Percentiles rank a stretch among this genome's conserved stretches.
Evolutionary conservation across 257 asterid genomes (phyloP).

Genomic region (Rubia yunnanensis): DNA sequence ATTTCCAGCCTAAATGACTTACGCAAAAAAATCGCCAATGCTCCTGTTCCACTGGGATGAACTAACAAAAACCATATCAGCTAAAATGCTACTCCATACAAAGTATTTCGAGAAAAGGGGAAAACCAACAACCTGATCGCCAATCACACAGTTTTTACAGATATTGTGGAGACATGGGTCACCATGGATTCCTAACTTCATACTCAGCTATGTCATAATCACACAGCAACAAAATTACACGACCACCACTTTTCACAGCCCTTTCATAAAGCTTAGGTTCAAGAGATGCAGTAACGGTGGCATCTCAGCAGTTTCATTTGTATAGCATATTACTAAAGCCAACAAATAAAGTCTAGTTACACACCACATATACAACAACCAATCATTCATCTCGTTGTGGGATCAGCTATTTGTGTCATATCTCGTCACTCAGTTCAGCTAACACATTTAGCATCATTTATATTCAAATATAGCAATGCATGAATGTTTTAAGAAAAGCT

Average conservation of each 20-base stretch:
- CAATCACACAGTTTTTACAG: neutral
- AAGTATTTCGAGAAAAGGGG: neutral
- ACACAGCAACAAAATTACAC: neutral
- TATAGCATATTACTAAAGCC: neutral
- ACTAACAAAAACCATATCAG: constrained; percentile 15
- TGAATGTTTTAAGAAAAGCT: neutral
- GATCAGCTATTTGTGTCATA: neutral
- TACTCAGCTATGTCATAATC: neutral
- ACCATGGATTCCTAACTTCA: neutral
- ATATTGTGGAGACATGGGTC: neutral
- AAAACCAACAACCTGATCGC: neutral
- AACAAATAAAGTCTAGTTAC: no score
- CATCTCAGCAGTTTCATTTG: neutral
- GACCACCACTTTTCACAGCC: neutral
- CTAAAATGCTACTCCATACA: neutral
- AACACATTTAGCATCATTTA: no score
- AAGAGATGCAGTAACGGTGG: neutral
- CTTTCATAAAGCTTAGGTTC: neutral
- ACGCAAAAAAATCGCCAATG: constrained; percentile 72
- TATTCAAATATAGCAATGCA: neutral
- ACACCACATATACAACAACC: no score
- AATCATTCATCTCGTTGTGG: no score
- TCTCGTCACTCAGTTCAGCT: no score
- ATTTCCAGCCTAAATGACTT: constrained; percentile 60
- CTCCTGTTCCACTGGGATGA: constrained; percentile 92